These are phyloP conservation scores for Colletotrichum sp. DNA, from an alignment of 2,329 filamentous ascomycete genomes.

Conservation along the genomic window DNA sequence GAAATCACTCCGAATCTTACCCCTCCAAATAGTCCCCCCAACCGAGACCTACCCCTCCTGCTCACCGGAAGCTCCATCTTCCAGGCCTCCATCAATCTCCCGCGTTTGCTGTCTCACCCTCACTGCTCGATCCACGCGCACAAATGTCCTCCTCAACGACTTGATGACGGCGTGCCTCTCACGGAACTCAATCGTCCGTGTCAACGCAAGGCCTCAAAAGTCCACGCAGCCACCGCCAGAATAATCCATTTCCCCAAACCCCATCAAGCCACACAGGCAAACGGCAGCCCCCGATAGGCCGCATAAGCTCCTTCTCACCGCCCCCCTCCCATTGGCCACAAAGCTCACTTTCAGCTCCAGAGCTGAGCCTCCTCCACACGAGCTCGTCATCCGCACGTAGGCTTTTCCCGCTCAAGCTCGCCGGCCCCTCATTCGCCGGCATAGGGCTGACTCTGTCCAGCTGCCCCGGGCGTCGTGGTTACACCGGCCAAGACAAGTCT, in stretches of 20 bases:
- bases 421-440: background rate
- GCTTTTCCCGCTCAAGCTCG: background rate
- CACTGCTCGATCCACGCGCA: background rate
- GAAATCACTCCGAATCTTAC: background rate
- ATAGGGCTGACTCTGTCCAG: background rate
- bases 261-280: background rate
- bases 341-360: background rate
- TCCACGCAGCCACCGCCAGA: background rate
- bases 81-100: background rate
- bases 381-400: background rate
- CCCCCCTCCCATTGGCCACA: background rate
- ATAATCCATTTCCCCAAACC: background rate
- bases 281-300: background rate
- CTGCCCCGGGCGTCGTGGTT: background rate
- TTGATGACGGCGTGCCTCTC: too few species aligned
- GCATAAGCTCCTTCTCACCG: background rate
- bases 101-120: background rate
- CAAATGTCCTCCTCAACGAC: background rate
- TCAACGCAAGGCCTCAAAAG: background rate
- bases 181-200: too few species aligned
- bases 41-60: background rate
- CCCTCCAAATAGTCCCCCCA: background rate
- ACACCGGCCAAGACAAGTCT: background rate
- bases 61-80: background rate
- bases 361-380: conserved; percentile 3